Evolutionary conservation across 1,139 yeast species (phyloP).

Genomic region (Debaryomyces psychrophilus): DNA sequence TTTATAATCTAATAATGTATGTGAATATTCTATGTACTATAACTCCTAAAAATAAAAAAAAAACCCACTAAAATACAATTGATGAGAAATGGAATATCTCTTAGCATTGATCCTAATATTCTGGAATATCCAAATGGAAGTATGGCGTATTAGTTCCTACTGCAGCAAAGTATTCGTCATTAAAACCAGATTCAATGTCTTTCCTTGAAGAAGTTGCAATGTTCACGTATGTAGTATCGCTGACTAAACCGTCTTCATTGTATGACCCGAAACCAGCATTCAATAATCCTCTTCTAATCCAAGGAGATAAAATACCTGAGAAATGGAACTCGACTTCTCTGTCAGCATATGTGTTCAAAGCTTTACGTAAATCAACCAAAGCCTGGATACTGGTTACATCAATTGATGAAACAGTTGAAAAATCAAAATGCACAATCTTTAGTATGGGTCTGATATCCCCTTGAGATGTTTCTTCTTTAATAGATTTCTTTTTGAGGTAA

Average conservation of each 20-base stretch:
- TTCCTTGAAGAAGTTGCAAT: constrained; percentile 33
- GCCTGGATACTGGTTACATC: constrained; percentile 84
- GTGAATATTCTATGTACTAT: background rate
- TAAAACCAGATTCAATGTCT: constrained; percentile 38
- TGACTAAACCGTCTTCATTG: constrained; percentile 44
- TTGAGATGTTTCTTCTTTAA: constrained; percentile 14
- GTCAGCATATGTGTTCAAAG: constrained; percentile 74
- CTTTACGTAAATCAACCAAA: constrained; percentile 73
- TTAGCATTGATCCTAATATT: constrained; percentile 40
- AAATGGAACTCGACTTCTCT: constrained; percentile 89
- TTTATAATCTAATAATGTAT: background rate
- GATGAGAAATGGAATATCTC: background rate
- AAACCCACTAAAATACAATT: background rate
- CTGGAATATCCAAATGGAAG: constrained; percentile 87
- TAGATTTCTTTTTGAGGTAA: constrained; percentile 22
- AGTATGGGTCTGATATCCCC: constrained; percentile 67
- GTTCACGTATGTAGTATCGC: constrained; percentile 45
- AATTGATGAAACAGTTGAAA: constrained; percentile 70
- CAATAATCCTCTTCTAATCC: constrained; percentile 79
- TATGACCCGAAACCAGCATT: constrained; percentile 80
- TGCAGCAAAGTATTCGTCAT: constrained; percentile 53
- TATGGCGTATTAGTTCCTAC: constrained; percentile 77
- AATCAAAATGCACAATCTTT: constrained; percentile 76
- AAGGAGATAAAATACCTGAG: constrained; percentile 80
- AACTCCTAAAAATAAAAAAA: background rate